phyloP scores from a whole-genome alignment of 2,329 filamentous ascomycete species.

The Colletotrichum liaoningense region DNA sequence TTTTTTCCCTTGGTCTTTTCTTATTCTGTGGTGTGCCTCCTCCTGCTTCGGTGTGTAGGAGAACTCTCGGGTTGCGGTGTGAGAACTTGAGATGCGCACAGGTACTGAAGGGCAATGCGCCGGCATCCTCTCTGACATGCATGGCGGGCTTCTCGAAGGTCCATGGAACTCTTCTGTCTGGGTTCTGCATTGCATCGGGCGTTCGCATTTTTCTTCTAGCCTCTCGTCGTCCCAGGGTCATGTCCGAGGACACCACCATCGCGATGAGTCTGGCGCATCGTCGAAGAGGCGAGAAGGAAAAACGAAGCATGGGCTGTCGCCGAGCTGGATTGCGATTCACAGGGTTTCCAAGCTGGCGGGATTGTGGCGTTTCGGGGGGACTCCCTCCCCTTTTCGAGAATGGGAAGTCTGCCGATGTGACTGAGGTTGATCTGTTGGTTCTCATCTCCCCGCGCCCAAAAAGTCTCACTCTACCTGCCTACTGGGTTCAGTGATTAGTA shows the following conservation, averaged over 20 bases:
- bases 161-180: not conserved
- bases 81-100: constrained; percentile 2
- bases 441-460: not conserved
- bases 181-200: constrained; percentile 13
- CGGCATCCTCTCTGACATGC: constrained; percentile 8
- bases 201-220: constrained; percentile 2
- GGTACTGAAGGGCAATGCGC: constrained; percentile 16
- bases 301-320: constrained; percentile 3
- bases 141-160: constrained; percentile 19
- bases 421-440: not conserved
- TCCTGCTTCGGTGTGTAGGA: not conserved
- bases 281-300: constrained; percentile 7
- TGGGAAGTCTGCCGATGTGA: not conserved
- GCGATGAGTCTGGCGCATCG: not conserved
- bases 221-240: constrained; percentile 10
- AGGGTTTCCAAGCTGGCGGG: constrained; percentile 14
- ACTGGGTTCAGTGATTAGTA: not conserved
- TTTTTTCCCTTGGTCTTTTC: not conserved
- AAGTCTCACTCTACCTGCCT: not conserved
- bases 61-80: not conserved
- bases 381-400: not conserved
- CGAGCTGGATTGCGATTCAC: constrained; percentile 16
- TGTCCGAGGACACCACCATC: not conserved
- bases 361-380: constrained; percentile 18
- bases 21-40: not conserved